Evolutionary conservation across 805 yeast species (phyloP), one percentile per base, ranked within the genome.

Genomic region (Cyberlindnera japonica): DNA sequence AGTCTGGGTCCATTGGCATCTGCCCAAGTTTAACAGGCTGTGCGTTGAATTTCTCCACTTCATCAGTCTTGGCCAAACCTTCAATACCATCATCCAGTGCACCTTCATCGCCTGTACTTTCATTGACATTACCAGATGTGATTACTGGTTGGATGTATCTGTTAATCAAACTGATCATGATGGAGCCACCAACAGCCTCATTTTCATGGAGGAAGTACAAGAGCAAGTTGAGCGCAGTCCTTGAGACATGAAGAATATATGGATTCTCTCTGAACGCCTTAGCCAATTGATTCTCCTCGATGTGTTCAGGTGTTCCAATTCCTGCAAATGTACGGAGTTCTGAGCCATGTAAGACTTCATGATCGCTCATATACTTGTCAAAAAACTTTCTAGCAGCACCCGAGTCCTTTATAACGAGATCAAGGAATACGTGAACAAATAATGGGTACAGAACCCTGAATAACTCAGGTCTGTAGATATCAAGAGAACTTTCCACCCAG

Each of bases 401-500:
- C 6, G 75, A 63, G 43, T 78, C 75, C 54, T 85, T 82, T 32
- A 77, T 67, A 16, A 91, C 78, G 42, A 93, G 71, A 52, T 88
- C 91, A 46, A 93, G 68, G 58, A 78, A 93, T 53, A 88, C 77
- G 61, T 91, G 95, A 37, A 91, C 83, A 63, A 90, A 93, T n/a
- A 93, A 71, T 6, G 99, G 99, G 60, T 85, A 93, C 51, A 91
- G 65, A 31, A 91, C 74, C 49, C 93, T 77, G 41, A 82, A 75
- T 45, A 93, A 71, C 62, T 93, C 97, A 14, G 95, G 89, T 62
- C 78, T 83, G 63, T 93, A 93, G 64, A 93, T 73, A 61, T 91
- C 99, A 52, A 93, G 71, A 0, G 96, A 88, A 14, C 87, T 74
- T 51, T 88, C 95, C 29, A 87, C 85, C 98, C 98, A 93, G 36